Evolutionary conservation across 2,329 filamentous ascomycete genomes (phyloP), one percentile per base, ranked within the genome.

Genomic region (Plenodomus tracheiphilus): DNA sequence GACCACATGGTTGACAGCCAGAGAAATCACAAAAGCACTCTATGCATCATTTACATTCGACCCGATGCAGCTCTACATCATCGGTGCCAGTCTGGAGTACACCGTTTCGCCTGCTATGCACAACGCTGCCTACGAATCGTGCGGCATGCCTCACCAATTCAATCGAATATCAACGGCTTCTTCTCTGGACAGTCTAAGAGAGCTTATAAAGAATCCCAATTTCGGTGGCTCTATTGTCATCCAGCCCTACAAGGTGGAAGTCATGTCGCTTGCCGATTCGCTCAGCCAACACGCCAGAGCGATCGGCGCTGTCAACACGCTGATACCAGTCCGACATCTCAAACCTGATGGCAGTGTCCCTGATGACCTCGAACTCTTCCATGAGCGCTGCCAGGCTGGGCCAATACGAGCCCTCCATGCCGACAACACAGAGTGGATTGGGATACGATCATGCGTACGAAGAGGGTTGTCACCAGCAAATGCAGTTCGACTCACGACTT

Each of bases 361-460:
- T 0, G 76, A 80, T 22, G 81, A 82, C 21, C 48, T 72, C 4
- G 78, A 78, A 1, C 70, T 83, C n/a, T 75, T 78, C 38, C 74
- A 78, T 22, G 79, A 85, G 38, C 79, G 85, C 49, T 86, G 86
- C 53, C 79, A 83, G 37, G 79, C 85, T 1, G 87, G 88, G 0
- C 81, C 84, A 0, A 82, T 90, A 6, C 81, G 82, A 53, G 86
- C 85, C 0, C 76, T 91, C 0, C 89, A 90, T 54, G 89, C 88
- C 1, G 87, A 91, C 49, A 92, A 92, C 51, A 91, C 88, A 0
- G 88, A 92, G 67, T 92, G 88, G 85, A 87, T 91, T 28, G 88
- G 88, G 4, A 88, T 92, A 36, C 78, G 86, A 44, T 87, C 86
- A 2, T 91, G 87, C 63, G 82, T 92, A 36, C 81, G 85, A 5